Evolutionary conservation across 345 rosid species (phyloP).

Genomic region (Sonneratia alba): DNA sequence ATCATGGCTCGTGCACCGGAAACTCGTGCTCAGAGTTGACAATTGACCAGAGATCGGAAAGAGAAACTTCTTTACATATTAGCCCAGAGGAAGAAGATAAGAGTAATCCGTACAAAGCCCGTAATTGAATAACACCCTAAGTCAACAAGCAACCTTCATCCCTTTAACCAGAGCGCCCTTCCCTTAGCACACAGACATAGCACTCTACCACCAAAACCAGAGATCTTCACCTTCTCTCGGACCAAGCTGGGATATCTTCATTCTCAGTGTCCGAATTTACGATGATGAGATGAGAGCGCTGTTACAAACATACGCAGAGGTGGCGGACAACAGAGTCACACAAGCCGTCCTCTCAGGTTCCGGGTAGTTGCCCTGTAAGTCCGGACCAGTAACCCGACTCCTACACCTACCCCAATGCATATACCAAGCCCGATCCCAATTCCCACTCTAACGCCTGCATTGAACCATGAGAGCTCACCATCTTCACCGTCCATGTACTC

Average conservation of each 20-base stretch:
- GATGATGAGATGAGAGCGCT: too few species aligned
- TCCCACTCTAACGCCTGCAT: conserved; percentile 92
- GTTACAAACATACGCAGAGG: not conserved
- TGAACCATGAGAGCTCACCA: conserved; percentile 92
- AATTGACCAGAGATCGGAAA: not conserved
- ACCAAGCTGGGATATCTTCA: not conserved
- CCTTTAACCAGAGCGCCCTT: too few species aligned
- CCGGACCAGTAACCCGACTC: conserved; percentile 81
- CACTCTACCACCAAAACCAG: not conserved
- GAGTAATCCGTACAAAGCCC: not conserved
- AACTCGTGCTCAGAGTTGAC: not conserved
- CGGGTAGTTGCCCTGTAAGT: conserved; percentile 71
- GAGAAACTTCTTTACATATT: too few species aligned
- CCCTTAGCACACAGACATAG: too few species aligned
- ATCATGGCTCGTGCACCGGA: not conserved
- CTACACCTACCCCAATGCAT: conserved; percentile 80
- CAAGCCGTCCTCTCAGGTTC: conserved; percentile 58
- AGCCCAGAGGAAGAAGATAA: not conserved
- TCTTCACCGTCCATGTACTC: conserved; percentile 65
- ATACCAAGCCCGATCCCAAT: conserved; percentile 95
- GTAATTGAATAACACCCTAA: not conserved
- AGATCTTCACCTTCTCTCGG: not conserved
- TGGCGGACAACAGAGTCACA: conserved; percentile 17
- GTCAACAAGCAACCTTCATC: not conserved
- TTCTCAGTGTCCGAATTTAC: not conserved